Percentiles rank a stretch among this genome's conserved stretches.
Evolutionary conservation across 345 rosid genomes (phyloP).

Genomic region (Citrus reticulata): DNA sequence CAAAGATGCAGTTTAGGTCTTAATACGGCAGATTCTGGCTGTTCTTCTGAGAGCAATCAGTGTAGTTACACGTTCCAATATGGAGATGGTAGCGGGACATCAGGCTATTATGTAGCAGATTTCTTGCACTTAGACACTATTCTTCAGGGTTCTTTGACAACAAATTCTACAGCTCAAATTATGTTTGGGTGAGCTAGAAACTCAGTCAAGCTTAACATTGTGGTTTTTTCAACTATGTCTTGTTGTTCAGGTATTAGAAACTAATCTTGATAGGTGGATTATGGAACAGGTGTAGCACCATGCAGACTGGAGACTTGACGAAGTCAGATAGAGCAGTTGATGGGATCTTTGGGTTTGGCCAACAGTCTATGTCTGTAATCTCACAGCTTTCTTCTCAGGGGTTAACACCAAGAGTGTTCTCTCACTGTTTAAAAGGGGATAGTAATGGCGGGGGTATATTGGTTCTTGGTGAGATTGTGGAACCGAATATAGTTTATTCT

Average conservation of each 20-base stretch:
- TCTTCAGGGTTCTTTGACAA: slow-evolving; percentile 40
- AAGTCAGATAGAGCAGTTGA: slow-evolving; percentile 87
- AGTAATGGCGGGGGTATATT: slow-evolving; percentile 81
- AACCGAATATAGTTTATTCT: slow-evolving; percentile 83
- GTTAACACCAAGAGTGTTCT: slow-evolving; percentile 75
- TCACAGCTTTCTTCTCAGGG: slow-evolving; percentile 90
- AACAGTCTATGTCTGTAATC: slow-evolving; percentile 74
- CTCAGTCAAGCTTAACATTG: neutral
- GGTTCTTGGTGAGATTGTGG: slow-evolving; percentile 93
- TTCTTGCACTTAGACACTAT: slow-evolving; percentile 56
- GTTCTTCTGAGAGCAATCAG: slow-evolving; percentile 55
- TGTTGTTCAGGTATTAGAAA: slow-evolving; percentile 13
- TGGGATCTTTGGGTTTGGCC: slow-evolving; percentile 97
- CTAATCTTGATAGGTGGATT: slow-evolving; percentile 20
- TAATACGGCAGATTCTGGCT: slow-evolving; percentile 65
- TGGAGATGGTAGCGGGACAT: slow-evolving; percentile 98
- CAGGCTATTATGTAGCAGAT: slow-evolving; percentile 87
- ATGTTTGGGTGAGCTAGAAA: slow-evolving; percentile 77
- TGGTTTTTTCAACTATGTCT: neutral
- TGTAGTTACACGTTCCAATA: slow-evolving; percentile 88
- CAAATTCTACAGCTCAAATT: slow-evolving; percentile 67
- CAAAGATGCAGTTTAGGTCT: slow-evolving; percentile 62
- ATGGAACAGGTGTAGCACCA: slow-evolving; percentile 74
- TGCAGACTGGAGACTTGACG: slow-evolving; percentile 73
- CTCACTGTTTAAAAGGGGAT: slow-evolving; percentile 89